phyloP scores from a whole-genome alignment of 371 early-diverging fungal genomes.

The Batrachochytrium dendrobatidis region DNA sequence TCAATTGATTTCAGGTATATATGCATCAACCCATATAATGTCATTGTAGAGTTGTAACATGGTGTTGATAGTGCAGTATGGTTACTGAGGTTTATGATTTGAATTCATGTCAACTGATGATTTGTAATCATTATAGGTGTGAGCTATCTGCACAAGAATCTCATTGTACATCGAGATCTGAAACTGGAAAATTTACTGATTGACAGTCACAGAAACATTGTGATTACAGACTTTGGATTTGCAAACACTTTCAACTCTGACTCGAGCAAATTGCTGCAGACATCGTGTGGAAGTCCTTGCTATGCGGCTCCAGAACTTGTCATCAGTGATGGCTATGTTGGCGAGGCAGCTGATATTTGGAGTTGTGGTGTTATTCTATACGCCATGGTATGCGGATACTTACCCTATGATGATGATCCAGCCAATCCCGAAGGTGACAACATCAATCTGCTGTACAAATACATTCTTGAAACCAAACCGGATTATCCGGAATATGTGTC shows the following conservation, averaged over 20 bases:
- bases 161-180: slow-evolving; percentile 61
- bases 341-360: slow-evolving; percentile 94
- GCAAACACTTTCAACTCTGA: slow-evolving; percentile 62
- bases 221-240: slow-evolving; percentile 98
- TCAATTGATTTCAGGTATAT: slow-evolving; percentile 82
- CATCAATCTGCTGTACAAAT: slow-evolving; percentile 91
- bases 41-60: slow-evolving; percentile 9
- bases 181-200: slow-evolving; percentile 82
- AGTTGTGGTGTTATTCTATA: slow-evolving; percentile 88
- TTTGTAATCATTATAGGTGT: slow-evolving; percentile 40
- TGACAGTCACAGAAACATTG: slow-evolving; percentile 76
- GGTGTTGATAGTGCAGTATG: too few relatives aligned
- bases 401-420: slow-evolving; percentile 99
- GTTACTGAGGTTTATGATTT: too few relatives aligned
- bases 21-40: slow-evolving; percentile 48
- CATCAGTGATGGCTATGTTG: slow-evolving; percentile 87
- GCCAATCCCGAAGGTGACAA: slow-evolving; percentile 94
- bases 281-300: slow-evolving; percentile 94
- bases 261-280: slow-evolving; percentile 57
- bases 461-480: slow-evolving; percentile 83
- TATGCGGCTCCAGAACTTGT: slow-evolving; percentile 98
- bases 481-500: slow-evolving; percentile 87
- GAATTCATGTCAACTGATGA: too few relatives aligned
- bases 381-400: slow-evolving; percentile 95
- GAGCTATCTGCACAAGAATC: slow-evolving; percentile 43